Evolutionary conservation across 257 asterid species (phyloP).

Genomic region (Scutellaria galericulata): DNA sequence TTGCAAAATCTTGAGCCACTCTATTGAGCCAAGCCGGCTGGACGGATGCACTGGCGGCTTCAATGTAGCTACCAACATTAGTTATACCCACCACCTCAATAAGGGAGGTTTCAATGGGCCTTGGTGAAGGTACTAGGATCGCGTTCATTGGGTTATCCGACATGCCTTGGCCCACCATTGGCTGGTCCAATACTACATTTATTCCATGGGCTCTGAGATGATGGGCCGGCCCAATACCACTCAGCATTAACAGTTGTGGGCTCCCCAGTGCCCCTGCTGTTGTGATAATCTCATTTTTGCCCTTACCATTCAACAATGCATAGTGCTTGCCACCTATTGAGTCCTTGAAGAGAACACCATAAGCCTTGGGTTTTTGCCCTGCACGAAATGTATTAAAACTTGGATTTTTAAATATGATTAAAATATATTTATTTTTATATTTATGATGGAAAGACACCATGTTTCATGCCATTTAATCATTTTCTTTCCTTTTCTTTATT

Average conservation of each 20-base stretch:
- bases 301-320: slow-evolving; percentile 52
- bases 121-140: slow-evolving; percentile 60
- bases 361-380: slow-evolving; percentile 58
- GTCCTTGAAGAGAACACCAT: slow-evolving; percentile 63
- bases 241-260: slow-evolving; percentile 79
- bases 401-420: too few species aligned
- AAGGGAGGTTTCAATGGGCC: slow-evolving; percentile 66
- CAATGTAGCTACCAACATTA: slow-evolving; percentile 58
- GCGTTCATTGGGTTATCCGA: slow-evolving; percentile 84
- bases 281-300: slow-evolving; percentile 56
- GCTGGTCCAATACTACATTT: slow-evolving; percentile 45
- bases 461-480: too few species aligned
- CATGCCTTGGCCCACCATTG: slow-evolving; percentile 76
- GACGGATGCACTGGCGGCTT: slow-evolving; percentile 72
- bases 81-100: slow-evolving; percentile 76
- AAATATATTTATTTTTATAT: too few species aligned
- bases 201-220: slow-evolving; percentile 34
- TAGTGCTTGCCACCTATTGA: slow-evolving; percentile 49
- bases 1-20: neutral
- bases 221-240: slow-evolving; percentile 63
- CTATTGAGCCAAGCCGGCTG: slow-evolving; percentile 39
- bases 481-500: too few species aligned
- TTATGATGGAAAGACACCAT: too few species aligned
- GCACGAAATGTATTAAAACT: neutral
- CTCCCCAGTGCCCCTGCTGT: slow-evolving; percentile 88